Evolutionary conservation across 257 asterid genomes (phyloP).

Genomic region (Salvia splendens): DNA sequence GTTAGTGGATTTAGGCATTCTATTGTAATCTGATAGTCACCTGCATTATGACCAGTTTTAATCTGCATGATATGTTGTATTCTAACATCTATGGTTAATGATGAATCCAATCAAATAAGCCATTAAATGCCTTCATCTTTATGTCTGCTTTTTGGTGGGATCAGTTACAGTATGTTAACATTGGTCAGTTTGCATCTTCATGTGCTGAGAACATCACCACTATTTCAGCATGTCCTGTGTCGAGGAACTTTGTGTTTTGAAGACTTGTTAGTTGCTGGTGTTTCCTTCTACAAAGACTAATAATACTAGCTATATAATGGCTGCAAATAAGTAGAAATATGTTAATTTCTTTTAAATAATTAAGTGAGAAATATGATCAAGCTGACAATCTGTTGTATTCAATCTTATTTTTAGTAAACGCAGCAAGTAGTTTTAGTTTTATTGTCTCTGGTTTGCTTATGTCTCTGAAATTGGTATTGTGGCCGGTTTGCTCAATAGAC

Average conservation of each 20-base stretch:
- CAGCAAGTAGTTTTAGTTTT: constrained; percentile 9
- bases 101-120: not conserved
- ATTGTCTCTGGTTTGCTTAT: constrained; percentile 4
- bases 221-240: not conserved
- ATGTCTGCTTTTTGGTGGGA: not conserved
- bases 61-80: not conserved
- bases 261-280: not conserved
- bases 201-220: not conserved
- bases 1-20: too few species aligned
- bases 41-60: not conserved
- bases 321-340: not conserved
- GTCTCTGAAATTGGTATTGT: constrained; percentile 1
- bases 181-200: constrained; percentile 3
- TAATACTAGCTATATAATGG: too few species aligned
- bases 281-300: not conserved
- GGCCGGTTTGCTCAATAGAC: constrained; percentile 1
- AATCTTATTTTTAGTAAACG: not conserved
- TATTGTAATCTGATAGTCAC: too few species aligned
- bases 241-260: not conserved
- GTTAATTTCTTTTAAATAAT: not conserved
- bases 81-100: not conserved
- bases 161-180: not conserved
- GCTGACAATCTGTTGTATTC: constrained; percentile 1
- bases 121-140: not conserved
- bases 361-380: constrained; percentile 4